Evolutionary conservation across 805 yeast genomes (phyloP).

Genomic region (Hanseniaspora valbyensis): DNA sequence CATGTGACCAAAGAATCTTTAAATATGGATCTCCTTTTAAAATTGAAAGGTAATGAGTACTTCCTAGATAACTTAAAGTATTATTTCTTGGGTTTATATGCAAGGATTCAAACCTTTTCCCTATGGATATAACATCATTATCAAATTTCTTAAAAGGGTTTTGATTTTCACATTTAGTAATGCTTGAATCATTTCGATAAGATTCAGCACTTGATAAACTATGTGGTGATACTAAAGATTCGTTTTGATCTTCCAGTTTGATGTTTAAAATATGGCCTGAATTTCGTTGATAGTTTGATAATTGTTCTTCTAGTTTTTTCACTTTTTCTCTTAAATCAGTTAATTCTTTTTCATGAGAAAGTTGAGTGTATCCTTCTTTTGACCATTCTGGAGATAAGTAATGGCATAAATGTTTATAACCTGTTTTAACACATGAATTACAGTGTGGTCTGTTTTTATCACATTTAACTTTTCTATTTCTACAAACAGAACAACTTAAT

Average conservation of each 20-base stretch:
- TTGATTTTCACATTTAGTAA: not conserved
- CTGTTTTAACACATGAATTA: conserved; percentile 45
- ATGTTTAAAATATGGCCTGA: conserved; percentile 7
- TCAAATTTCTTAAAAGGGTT: conserved; percentile 20
- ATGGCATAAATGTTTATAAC: conserved; percentile 47
- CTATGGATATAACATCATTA: conserved; percentile 31
- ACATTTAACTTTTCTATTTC: conserved; percentile 41
- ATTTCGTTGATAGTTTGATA: conserved; percentile 27
- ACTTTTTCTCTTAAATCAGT: conserved; percentile 49
- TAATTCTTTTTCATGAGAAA: conserved; percentile 37
- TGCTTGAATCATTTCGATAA: not conserved
- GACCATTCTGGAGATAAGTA: conserved; percentile 56
- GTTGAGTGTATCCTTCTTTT: conserved; percentile 37
- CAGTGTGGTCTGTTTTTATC: conserved; percentile 46
- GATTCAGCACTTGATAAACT: not conserved
- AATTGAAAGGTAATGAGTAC: conserved; percentile 48
- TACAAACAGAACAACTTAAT: conserved; percentile 38
- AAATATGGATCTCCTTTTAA: conserved; percentile 50
- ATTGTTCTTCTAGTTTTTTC: conserved; percentile 39
- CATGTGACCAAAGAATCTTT: conserved; percentile 44
- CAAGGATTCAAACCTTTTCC: conserved; percentile 36
- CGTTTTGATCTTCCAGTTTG: not conserved
- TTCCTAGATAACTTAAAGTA: conserved; percentile 38
- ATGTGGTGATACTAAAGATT: not conserved
- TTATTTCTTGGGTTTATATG: conserved; percentile 31